A percentile compares a stretch with the other conserved stretches of the same genome.
These are phyloP conservation scores for Plenodomus tracheiphilus DNA, from an alignment of 2,329 filamentous ascomycete genomes.

Conservation along the genomic window DNA sequence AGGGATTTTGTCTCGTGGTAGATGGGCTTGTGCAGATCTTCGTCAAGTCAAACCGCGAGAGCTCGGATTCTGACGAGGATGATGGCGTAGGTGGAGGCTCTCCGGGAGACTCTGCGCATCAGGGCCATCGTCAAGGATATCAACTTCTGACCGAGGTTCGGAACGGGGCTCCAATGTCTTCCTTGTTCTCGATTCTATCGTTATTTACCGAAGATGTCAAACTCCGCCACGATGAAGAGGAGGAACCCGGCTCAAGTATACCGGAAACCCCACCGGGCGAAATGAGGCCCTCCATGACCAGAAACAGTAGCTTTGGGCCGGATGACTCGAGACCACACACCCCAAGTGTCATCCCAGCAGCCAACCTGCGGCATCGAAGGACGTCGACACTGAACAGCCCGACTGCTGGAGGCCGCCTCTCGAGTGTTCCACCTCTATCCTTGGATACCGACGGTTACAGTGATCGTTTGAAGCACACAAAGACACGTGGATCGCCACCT, in stretches of 20 bases:
- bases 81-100: slow-evolving; percentile 50
- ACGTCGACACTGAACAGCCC: slow-evolving; percentile 41
- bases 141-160: slow-evolving; percentile 96
- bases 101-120: slow-evolving; percentile 61
- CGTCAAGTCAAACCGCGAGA: slow-evolving; percentile 76
- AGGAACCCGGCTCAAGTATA: slow-evolving; percentile 51
- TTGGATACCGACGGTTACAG: slow-evolving; percentile 56
- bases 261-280: slow-evolving; percentile 31
- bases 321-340: slow-evolving; percentile 39
- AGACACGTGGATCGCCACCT: slow-evolving; percentile 27
- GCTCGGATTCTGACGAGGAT: slow-evolving; percentile 49
- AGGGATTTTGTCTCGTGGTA: slow-evolving; percentile 96
- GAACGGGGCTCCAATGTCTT: slow-evolving; percentile 98
- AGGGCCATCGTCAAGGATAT: slow-evolving; percentile 76
- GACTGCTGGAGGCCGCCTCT: slow-evolving; percentile 42
- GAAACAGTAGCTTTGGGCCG: slow-evolving; percentile 36
- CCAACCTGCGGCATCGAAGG: slow-evolving; percentile 28
- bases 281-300: slow-evolving; percentile 22
- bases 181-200: slow-evolving; percentile 93
- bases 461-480: slow-evolving; percentile 24
- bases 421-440: slow-evolving; percentile 74
- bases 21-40: slow-evolving; percentile 97
- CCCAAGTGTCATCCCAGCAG: slow-evolving; percentile 25
- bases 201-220: slow-evolving; percentile 95
- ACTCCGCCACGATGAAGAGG: slow-evolving; percentile 69